Evolutionary conservation across 768 basidiomycete genomes (phyloP).

Genomic region (Candolleomyces eurysporus): DNA sequence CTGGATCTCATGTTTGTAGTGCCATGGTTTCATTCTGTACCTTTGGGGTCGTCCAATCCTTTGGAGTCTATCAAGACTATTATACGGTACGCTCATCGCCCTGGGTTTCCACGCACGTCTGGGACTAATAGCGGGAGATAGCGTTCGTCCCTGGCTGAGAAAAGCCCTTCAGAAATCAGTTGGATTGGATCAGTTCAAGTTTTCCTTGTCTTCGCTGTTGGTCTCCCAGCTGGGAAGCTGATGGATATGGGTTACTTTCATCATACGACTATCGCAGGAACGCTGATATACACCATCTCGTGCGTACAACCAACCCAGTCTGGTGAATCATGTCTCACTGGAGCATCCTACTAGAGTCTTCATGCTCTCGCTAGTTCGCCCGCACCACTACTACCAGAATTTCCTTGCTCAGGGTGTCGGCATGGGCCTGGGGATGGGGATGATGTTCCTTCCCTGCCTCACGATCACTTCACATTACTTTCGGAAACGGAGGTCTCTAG

Average conservation of each 20-base stretch:
- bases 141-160: slow-evolving; percentile 35
- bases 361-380: slow-evolving; percentile 48
- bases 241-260: slow-evolving; percentile 53
- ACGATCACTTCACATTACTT: slow-evolving; percentile 58
- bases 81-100: slow-evolving; percentile 35
- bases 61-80: slow-evolving; percentile 53
- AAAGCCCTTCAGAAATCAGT: slow-evolving; percentile 42
- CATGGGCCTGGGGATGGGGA: slow-evolving; percentile 54
- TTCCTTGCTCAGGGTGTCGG: slow-evolving; percentile 57
- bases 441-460: slow-evolving; percentile 52
- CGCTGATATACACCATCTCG: slow-evolving; percentile 42
- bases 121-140: slow-evolving; percentile 9
- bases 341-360: slow-evolving; percentile 33
- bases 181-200: slow-evolving; percentile 54
- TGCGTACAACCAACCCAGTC: slow-evolving; percentile 18
- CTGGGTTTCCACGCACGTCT: not conserved
- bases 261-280: slow-evolving; percentile 37
- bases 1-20: not conserved
- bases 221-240: slow-evolving; percentile 40
- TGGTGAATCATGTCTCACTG: not conserved
- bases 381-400: slow-evolving; percentile 48
- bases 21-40: slow-evolving; percentile 44
- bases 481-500: slow-evolving; percentile 42
- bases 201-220: slow-evolving; percentile 46
- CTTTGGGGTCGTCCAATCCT: slow-evolving; percentile 48